Conservation (phyloP, 805 yeast species). For the Candida golubevii region DNA sequence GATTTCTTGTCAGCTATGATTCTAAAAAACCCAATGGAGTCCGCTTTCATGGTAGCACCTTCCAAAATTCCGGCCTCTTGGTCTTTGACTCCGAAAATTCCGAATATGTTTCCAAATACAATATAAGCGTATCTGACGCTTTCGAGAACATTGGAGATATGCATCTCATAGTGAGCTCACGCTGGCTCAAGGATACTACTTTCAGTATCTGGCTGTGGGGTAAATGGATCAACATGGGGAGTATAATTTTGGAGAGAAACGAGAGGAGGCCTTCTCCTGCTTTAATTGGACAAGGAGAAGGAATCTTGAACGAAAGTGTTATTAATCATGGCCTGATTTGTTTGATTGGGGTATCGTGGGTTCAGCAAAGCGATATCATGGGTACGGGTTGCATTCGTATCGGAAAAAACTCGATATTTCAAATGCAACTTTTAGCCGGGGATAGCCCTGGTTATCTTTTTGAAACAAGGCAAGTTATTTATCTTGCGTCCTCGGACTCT, state of each 20-base stretch:
- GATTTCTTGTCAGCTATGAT: not conserved
- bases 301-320: no score
- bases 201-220: no score
- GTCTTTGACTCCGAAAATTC: no score
- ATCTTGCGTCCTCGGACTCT: no score
- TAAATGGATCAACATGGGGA: not conserved
- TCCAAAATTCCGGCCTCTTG: not conserved
- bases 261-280: not conserved
- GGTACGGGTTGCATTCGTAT: not conserved
- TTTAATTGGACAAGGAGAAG: no score
- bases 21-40: not conserved
- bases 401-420: not conserved
- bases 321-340: not conserved
- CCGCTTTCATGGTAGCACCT: not conserved
- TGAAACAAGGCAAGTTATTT: no score
- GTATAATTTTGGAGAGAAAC: not conserved
- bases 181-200: no score
- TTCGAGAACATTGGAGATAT: no score
- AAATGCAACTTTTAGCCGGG: not conserved
- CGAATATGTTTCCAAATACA: no score
- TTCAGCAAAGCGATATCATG: not conserved
- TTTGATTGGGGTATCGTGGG: not conserved
- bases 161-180: no score
- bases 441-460: no score
- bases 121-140: no score